A percentile compares a stretch with the other conserved stretches of the same genome.
These are phyloP conservation scores for Exophiala aquamarina DNA, from an alignment of 2,329 filamentous ascomycete species.

Conservation along the genomic window DNA sequence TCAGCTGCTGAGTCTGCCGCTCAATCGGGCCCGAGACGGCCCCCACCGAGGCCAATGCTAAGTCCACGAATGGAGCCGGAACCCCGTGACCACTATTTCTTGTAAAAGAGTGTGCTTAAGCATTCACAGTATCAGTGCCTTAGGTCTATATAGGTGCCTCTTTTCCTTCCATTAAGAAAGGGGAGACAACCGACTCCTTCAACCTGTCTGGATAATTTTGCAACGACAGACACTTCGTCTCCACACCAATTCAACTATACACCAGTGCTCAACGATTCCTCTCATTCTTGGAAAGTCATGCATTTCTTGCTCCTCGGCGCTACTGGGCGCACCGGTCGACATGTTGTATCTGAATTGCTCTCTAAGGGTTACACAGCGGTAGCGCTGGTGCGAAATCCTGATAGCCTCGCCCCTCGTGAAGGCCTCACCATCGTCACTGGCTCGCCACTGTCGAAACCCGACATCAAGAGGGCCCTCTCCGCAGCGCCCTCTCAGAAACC, in stretches of 20 bases:
- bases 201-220: too few relatives aligned
- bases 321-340: slow-evolving; percentile 2
- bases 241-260: too few relatives aligned
- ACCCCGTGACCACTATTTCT: too few relatives aligned
- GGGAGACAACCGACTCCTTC: too few relatives aligned
- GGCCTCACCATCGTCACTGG: slow-evolving; percentile 25
- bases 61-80: too few relatives aligned
- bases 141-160: too few relatives aligned
- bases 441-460: slow-evolving; percentile 37
- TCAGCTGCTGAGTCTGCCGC: slow-evolving; percentile 6
- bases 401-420: slow-evolving; percentile 32
- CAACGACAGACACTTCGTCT: too few relatives aligned
- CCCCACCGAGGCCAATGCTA: too few relatives aligned
- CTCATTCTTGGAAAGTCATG: slow-evolving; percentile 4
- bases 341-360: slow-evolving; percentile 6
- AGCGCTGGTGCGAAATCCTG: slow-evolving; percentile 3
- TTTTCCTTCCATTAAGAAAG: too few relatives aligned
- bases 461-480: slow-evolving; percentile 34
- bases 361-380: slow-evolving; percentile 6
- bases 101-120: too few relatives aligned
- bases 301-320: slow-evolving; percentile 13
- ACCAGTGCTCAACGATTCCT: too few relatives aligned
- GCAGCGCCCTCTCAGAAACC: slow-evolving; percentile 25
- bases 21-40: slow-evolving; percentile 17
- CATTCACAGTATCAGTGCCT: too few relatives aligned